Base-by-base conservation (phyloP, 2,329 filamentous ascomycete genomes). In the Colletotrichum camelliae region DNA sequence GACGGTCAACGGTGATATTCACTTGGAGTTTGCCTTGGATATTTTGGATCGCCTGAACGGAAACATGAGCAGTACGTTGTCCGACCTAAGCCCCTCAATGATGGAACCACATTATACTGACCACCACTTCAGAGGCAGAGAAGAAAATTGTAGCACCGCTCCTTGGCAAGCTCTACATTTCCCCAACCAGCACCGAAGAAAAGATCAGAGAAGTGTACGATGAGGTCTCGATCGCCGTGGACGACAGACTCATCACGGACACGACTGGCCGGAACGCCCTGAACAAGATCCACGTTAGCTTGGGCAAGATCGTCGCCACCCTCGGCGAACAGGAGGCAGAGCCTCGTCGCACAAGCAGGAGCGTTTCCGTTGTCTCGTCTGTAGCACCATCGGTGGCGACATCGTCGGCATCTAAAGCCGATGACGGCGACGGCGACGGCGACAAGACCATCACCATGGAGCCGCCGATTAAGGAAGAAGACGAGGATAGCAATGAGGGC, bases 91-190 rank as follows among this genome's bases (percentile, higher is more conserved):
- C 27, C n/a, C 21, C 24, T 10, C 8, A 7, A n/a, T 18, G 62
- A 33, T 15, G n/a, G 75, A 48, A 74, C 37, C 52, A 24, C n/a
- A 33, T 52, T 52, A 29, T 77, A 73, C 81, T 86, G 83, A 86
- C 81, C 13, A 75, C 24, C 2, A 8, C 39, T 76, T 70, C 81
- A 93, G 94, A 94, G 82, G 96, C 98, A 78, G 96, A 98, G 84
- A 95, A 94, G 86, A 98, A 97, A 83, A 90, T 93, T 1, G 87
- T 97, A 12, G 92, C 95, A 33, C 90, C 93, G 0, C 91, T 98
- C 64, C 89, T 98, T 2, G 92, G 92, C 78, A 98, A 98, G 84
- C 88, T 98, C 3, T 92, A 96, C 81, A 89, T 98, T 64, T 93
- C 93, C 2, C 90, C 95, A 0, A 88, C 93, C 2, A 92, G 92